phyloP scores from a whole-genome alignment of 345 rosid species.

The Linum tenue region DNA sequence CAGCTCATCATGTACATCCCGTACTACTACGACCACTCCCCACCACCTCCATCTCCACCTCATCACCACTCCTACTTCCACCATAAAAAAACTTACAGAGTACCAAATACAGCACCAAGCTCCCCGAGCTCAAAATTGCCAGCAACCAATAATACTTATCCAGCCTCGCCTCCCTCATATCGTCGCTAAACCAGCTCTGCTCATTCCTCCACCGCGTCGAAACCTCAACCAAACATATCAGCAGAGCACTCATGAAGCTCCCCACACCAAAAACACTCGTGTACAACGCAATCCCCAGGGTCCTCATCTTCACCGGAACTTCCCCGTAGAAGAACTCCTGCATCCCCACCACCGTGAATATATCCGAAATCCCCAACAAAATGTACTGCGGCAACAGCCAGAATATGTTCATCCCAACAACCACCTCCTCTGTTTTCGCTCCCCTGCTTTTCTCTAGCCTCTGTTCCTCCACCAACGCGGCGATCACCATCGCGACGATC shows the following conservation, averaged over 20 bases:
- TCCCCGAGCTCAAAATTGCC: conserved; percentile 42
- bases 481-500: conserved; percentile 67
- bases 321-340: conserved; percentile 91
- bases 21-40: too few species aligned
- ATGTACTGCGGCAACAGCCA: conserved; percentile 87
- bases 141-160: conserved; percentile 78
- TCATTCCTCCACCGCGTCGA: conserved; percentile 30
- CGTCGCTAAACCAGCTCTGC: conserved; percentile 72
- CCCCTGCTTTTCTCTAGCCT: conserved; percentile 39
- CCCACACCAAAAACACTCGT: conserved; percentile 93
- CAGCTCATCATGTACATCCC: too few species aligned
- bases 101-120: conserved; percentile 47
- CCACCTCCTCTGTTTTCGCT: conserved; percentile 5
- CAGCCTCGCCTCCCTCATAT: conserved; percentile 77
- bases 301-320: conserved; percentile 74
- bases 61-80: conserved; percentile 25
- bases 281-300: conserved; percentile 84
- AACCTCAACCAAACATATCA: conserved; percentile 54
- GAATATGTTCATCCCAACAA: conserved; percentile 58
- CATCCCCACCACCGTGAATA: conserved; percentile 94
- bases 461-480: conserved; percentile 67
- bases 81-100: conserved; percentile 37
- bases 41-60: not conserved
- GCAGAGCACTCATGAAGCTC: conserved; percentile 65
- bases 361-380: conserved; percentile 69